Percentiles rank a stretch among this genome's conserved stretches.
Conservation (phyloP, 805 yeast species). For the Cyberlindnera euphorbiiphila region DNA sequence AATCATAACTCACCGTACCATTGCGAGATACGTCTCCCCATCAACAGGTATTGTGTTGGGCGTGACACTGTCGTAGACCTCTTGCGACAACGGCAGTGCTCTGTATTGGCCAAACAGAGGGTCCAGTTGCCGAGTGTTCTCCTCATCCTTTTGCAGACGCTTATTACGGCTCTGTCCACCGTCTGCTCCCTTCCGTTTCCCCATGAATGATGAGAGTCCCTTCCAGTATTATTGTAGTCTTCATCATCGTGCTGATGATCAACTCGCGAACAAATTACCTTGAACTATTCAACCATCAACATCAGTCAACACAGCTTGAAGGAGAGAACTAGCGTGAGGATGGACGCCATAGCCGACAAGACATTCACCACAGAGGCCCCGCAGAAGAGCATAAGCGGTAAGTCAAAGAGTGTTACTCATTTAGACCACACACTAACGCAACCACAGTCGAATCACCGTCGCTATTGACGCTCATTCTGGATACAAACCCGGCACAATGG, state of each 20-base stretch:
- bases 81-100: slow-evolving; percentile 24
- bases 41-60: slow-evolving; percentile 21
- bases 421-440: slow-evolving; percentile 13
- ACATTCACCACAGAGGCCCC: slow-evolving; percentile 36
- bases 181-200: slow-evolving; percentile 5
- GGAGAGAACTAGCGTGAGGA: slow-evolving; percentile 19
- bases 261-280: no score
- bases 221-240: no score
- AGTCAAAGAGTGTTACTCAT: slow-evolving; percentile 9
- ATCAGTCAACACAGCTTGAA: neutral
- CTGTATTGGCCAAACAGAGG: slow-evolving; percentile 24
- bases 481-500: slow-evolving; percentile 60
- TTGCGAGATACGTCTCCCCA: slow-evolving; percentile 27
- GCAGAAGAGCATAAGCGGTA: slow-evolving; percentile 32
- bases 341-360: slow-evolving; percentile 69
- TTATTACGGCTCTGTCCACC: neutral
- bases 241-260: no score
- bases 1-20: slow-evolving; percentile 25
- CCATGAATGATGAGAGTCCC: no score
- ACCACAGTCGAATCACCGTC: slow-evolving; percentile 66
- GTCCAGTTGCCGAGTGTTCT: slow-evolving; percentile 15
- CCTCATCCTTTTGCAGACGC: slow-evolving; percentile 5
- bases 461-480: slow-evolving; percentile 71
- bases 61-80: slow-evolving; percentile 13
- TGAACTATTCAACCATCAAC: neutral